Conservation (phyloP, 2,329 filamentous ascomycete genomes). For the Waltergamsia citrina region DNA sequence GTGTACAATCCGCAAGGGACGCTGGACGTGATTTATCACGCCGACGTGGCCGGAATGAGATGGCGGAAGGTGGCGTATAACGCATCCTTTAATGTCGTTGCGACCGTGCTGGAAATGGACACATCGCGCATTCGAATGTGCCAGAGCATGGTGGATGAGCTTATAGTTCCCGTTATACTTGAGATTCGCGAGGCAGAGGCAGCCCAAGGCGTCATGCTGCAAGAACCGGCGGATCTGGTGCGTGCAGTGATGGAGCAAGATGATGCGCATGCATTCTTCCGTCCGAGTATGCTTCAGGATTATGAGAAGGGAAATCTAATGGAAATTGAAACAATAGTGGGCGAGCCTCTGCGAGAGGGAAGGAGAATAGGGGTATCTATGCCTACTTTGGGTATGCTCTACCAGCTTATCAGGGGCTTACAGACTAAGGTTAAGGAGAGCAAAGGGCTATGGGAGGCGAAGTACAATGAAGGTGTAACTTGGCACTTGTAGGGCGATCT, state of each 20-base stretch:
- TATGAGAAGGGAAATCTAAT: constrained; percentile 27
- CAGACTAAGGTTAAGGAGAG: constrained; percentile 36
- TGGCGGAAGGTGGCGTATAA: constrained; percentile 44
- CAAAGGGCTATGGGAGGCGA: constrained; percentile 20
- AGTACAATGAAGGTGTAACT: constrained; percentile 11
- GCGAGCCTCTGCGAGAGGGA: constrained; percentile 1
- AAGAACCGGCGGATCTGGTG: constrained; percentile 28
- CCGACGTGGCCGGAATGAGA: constrained; percentile 29
- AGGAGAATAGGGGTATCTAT: constrained; percentile 22
- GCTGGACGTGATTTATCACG: constrained; percentile 28
- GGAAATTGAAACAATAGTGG: constrained; percentile 18
- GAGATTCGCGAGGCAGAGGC: constrained; percentile 38
- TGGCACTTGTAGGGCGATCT: too few species aligned
- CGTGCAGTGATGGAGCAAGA: constrained; percentile 36
- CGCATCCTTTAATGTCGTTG: constrained; percentile 42
- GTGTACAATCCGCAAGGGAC: constrained; percentile 37
- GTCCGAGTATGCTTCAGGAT: constrained; percentile 47
- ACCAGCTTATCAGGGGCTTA: constrained; percentile 34
- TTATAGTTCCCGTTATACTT: constrained; percentile 43
- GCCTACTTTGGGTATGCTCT: constrained; percentile 38
- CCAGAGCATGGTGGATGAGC: constrained; percentile 29
- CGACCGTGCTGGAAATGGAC: constrained; percentile 39
- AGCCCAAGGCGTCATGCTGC: constrained; percentile 29
- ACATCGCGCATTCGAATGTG: constrained; percentile 37
- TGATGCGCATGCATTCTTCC: constrained; percentile 35